phyloP scores from a whole-genome alignment of 2,329 filamentous ascomycete species.

The Ustulina deusta region DNA sequence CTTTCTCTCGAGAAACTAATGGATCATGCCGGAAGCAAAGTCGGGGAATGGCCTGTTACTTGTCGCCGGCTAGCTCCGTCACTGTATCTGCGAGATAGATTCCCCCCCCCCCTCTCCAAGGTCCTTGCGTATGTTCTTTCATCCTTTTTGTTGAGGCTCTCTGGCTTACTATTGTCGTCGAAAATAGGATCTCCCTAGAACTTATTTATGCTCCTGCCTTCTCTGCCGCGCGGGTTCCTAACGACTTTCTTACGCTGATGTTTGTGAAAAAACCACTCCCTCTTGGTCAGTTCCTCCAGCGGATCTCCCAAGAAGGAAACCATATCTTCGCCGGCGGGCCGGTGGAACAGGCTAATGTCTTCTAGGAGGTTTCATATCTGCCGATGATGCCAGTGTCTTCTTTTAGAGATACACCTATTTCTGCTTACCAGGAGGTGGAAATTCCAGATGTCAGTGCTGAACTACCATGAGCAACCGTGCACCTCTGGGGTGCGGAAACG shows the following conservation, averaged over 20 bases:
- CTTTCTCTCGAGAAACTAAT: slow-evolving; percentile 10
- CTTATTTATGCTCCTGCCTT: slow-evolving; percentile 12
- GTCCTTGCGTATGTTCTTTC: background rate
- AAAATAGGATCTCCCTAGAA: slow-evolving; percentile 16
- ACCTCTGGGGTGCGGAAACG: slow-evolving; percentile 6
- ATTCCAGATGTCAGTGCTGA: slow-evolving; percentile 13
- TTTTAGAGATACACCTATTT: background rate
- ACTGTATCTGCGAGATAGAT: slow-evolving; percentile 14
- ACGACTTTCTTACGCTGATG: background rate
- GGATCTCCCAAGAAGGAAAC: slow-evolving; percentile 7
- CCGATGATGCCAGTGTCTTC: background rate
- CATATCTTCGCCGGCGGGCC: slow-evolving; percentile 12
- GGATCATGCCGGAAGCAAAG: background rate
- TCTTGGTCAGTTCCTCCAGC: slow-evolving; percentile 2
- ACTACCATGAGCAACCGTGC: slow-evolving; percentile 12
- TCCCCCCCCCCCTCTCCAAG: background rate
- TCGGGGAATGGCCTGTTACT: slow-evolving; percentile 8
- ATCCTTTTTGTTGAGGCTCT: background rate
- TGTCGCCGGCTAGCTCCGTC: slow-evolving; percentile 6
- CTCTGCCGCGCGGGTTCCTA: background rate
- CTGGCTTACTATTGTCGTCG: slow-evolving; percentile 10
- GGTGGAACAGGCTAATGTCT: slow-evolving; percentile 1
- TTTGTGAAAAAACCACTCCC: background rate
- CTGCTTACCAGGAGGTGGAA: slow-evolving; percentile 6
- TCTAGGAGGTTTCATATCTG: slow-evolving; percentile 16